Evolutionary conservation across 805 yeast genomes (phyloP).

Genomic region (Teunomyces cretensis): DNA sequence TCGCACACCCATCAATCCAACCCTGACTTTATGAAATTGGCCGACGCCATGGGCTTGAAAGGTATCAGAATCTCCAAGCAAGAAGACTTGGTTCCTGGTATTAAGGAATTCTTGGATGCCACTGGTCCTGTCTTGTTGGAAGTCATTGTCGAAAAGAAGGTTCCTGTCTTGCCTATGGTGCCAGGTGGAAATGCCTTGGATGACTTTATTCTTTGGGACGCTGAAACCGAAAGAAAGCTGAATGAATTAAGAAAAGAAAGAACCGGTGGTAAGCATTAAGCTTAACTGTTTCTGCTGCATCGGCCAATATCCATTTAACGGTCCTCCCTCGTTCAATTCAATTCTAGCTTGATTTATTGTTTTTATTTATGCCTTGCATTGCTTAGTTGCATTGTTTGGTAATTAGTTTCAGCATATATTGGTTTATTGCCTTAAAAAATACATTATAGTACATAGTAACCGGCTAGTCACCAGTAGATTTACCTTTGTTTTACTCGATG

Average conservation of each 20-base stretch:
- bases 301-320: not conserved
- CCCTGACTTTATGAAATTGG: conserved; percentile 90
- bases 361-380: conserved; percentile 1
- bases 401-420: conserved; percentile 4
- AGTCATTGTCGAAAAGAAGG: conserved; percentile 87
- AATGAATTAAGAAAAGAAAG: conserved; percentile 59
- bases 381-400: not conserved
- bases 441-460: not conserved
- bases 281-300: not conserved
- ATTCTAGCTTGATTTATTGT: conserved; percentile 4
- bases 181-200: conserved; percentile 94
- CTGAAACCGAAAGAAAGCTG: conserved; percentile 73
- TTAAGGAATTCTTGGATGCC: conserved; percentile 67
- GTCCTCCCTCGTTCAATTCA: not conserved
- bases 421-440: not conserved
- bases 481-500: no score
- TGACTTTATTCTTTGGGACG: conserved; percentile 87
- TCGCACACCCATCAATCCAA: conserved; percentile 97
- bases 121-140: conserved; percentile 88
- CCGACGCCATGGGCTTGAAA: conserved; percentile 90
- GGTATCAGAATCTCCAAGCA: conserved; percentile 74
- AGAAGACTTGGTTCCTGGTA: conserved; percentile 51
- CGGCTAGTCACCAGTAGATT: not conserved
- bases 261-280: conserved; percentile 67
- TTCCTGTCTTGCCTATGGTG: conserved; percentile 97